Evolutionary conservation across 768 basidiomycete species (phyloP), one percentile per base, ranked within the genome.

Genomic region (Tephrocybe sp.): DNA sequence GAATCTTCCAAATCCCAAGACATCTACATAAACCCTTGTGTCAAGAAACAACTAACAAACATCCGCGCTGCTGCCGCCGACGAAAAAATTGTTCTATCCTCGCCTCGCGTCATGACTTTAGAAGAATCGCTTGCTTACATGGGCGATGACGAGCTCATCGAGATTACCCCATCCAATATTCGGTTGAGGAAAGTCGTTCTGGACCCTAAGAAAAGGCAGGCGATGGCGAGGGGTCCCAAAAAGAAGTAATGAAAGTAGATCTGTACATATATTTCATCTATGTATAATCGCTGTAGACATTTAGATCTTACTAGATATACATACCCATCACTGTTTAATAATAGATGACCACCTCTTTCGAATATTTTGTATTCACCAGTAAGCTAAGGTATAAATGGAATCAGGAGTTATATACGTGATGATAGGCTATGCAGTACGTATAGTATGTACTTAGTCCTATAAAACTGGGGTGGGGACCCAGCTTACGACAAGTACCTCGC

Each of bases 21-120:
- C 52, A 58, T 78, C n/a, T 73, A 74, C 47, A 53, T 77, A 16
- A 77, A 78, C 58, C 76, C 76, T 0, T 71, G 69, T 47, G 56
- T 73, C 50, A 77, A 77, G 54, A 78, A 77, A 52, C 73, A 74
- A 57, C 64, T 78, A 21, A 78, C 75, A 3, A 77, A 78, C 59
- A 70, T 78, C 42, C 70, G 75, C 1, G 70, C 74, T 4, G 76
- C 74, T 1, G 72, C 60, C 8, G 76, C 76, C 1, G 76, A 77
- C 38, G 76, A 78, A 45, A 77, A 78, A 53, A 73, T 78, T 15
- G 75, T 76, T 12, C 59, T 77, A 23, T 67, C 73, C 1, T 69
- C 71, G 9, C 75, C 76, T 22, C 58, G 63, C 19, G 51, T 69
- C 4, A 75, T 78, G 74, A 69, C 63, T 1, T 59, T 78, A 3